Evolutionary conservation across 2,329 filamentous ascomycete genomes (phyloP), one percentile per base, ranked within the genome.

Genomic region (Chaetothyriales sp.): DNA sequence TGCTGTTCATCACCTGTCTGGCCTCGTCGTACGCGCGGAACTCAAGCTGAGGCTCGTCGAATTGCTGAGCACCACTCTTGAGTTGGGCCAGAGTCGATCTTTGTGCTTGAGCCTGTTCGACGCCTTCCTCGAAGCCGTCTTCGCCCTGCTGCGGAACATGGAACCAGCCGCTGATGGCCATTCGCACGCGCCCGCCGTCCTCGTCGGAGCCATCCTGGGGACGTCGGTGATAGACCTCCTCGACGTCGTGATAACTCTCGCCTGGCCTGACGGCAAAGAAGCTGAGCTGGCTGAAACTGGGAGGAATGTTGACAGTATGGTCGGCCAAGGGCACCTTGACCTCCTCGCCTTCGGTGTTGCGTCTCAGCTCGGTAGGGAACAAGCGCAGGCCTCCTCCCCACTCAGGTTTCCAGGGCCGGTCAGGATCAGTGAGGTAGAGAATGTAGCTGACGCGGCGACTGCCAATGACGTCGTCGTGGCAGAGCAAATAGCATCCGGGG

Each of bases 111-210:
- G 83, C 85, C 71, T 94, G 88, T 67, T 97, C 90, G 51, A 92
- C 77, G 3, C 90, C 92, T 64, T 85, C 74, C 60, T 94, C 81
- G 62, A 85, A 98, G 44, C 92, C 92, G 22, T 94, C 88, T 67
- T 98, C 92, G 51, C 90, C 90, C 60, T 86, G 71, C 69, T 98
- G 92, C 0, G 92, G 92, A 57, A 98, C 97, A 69, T 98, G 92
- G 68, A 94, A 98, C 92, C 92, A 98, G 49, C 92, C 92, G 65
- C 88, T 95, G 64, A 98, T 95, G 48, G 92, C 92, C 90, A 98
- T 97, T 60, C 92, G 83, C 47, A 95, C 81, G 7, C 69, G 65
- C 55, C 64, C 77, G 67, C 76, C 80, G 65, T 76, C 77, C 65
- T 76, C 77, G 2, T 47, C 18, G 18, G 18, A 18, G 18, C 29